Conservation (phyloP, 1,139 yeast genomes). For the Zygoascus sp. region DNA sequence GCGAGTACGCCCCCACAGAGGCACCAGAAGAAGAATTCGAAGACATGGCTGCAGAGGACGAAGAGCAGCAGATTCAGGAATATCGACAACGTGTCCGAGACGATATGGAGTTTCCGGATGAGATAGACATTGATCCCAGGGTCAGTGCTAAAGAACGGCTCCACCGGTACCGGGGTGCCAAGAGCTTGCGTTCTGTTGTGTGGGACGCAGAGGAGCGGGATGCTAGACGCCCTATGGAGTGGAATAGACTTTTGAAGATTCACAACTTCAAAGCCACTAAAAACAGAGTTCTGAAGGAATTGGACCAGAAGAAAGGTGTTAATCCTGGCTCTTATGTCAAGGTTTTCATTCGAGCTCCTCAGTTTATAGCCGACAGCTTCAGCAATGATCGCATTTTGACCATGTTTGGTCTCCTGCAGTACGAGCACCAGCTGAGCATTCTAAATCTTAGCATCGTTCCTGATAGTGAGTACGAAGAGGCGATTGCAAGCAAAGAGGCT, state of each 20-base stretch:
- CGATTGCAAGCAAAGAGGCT: conserved; percentile 74
- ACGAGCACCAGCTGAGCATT: conserved; percentile 82
- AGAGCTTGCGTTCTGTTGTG: conserved; percentile 68
- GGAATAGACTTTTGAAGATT: conserved; percentile 71
- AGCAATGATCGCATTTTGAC: conserved; percentile 46
- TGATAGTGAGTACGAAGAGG: conserved; percentile 72
- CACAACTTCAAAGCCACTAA: conserved; percentile 75
- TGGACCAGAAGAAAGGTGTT: conserved; percentile 43
- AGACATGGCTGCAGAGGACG: conserved; percentile 79
- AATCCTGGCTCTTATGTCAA: conserved; percentile 62
- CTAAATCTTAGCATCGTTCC: conserved; percentile 77
- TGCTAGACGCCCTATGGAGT: conserved; percentile 67
- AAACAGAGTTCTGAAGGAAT: conserved; percentile 59
- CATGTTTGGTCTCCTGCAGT: conserved; percentile 69
- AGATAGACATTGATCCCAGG: conserved; percentile 73
- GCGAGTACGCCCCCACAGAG: conserved; percentile 42
- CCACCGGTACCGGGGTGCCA: conserved; percentile 77
- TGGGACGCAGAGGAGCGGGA: conserved; percentile 90
- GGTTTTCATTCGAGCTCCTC: conserved; percentile 58
- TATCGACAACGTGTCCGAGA: conserved; percentile 71
- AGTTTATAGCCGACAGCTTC: conserved; percentile 34
- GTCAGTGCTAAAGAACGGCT: conserved; percentile 74
- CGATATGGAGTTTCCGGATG: conserved; percentile 94
- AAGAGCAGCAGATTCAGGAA: conserved; percentile 65
- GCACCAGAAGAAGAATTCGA: conserved; percentile 58